These are phyloP conservation scores for Zoysia matrella DNA, from an alignment of 202 grass and related monocot species.

Conservation along the genomic window DNA sequence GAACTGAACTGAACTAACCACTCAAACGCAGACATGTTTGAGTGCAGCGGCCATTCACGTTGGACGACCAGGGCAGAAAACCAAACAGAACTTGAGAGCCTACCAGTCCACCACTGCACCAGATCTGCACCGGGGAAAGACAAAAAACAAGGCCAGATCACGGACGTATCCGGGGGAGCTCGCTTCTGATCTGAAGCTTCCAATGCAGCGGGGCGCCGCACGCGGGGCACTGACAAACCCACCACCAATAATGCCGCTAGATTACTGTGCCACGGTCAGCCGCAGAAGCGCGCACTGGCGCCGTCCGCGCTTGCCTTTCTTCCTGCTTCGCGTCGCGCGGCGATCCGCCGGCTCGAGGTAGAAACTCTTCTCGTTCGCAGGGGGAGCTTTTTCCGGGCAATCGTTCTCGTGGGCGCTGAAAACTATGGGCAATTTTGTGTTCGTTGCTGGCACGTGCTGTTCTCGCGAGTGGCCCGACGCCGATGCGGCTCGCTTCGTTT, in stretches of 20 bases:
- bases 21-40: too few species aligned
- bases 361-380: background rate
- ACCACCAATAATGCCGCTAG: constrained; percentile 38
- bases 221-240: constrained; percentile 5
- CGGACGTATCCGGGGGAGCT: constrained; percentile 43
- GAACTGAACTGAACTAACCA: too few species aligned
- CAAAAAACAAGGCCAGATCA: constrained; percentile 31
- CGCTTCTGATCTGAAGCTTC: constrained; percentile 44
- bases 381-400: constrained; percentile 6
- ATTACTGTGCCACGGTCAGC: background rate
- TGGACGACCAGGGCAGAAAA: too few species aligned
- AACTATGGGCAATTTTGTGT: constrained; percentile 2
- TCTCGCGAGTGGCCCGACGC: too few species aligned
- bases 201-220: constrained; percentile 28
- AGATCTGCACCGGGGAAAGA: constrained; percentile 14
- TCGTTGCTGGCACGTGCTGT: too few species aligned
- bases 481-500: too few species aligned
- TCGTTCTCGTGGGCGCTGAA: constrained; percentile 14
- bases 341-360: background rate
- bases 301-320: too few species aligned
- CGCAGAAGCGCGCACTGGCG: too few species aligned
- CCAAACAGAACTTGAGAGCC: too few species aligned
- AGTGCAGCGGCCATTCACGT: too few species aligned
- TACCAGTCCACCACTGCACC: background rate
- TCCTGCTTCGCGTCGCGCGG: background rate